These are phyloP conservation scores for Lactuca sativa DNA, from an alignment of 129 eudicot genomes.

Conservation along the genomic window DNA sequence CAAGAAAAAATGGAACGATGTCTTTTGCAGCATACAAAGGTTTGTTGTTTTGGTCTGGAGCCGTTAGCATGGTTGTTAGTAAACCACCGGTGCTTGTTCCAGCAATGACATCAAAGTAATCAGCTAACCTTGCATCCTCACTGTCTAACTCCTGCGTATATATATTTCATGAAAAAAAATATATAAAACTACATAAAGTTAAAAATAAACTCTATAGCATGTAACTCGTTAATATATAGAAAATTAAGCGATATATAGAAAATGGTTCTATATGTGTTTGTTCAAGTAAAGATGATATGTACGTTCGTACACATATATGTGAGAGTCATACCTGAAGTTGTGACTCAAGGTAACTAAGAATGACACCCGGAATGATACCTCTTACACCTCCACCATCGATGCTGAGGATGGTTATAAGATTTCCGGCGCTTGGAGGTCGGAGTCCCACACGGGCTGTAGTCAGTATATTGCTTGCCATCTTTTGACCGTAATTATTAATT, in stretches of 20 bases:
- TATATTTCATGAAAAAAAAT: neutral
- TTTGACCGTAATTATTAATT: neutral
- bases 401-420: constrained; percentile 44
- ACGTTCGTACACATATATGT: neutral
- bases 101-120: constrained; percentile 33
- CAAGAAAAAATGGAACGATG: constrained; percentile 32
- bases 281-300: too few relatives aligned
- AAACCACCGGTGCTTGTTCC: constrained; percentile 40
- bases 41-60: constrained; percentile 26
- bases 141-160: constrained; percentile 24
- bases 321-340: constrained; percentile 47
- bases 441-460: neutral
- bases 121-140: constrained; percentile 30
- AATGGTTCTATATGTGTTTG: too few relatives aligned
- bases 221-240: too few relatives aligned
- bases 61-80: constrained; percentile 29
- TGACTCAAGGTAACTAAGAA: constrained; percentile 44
- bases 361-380: constrained; percentile 54
- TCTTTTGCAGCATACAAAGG: constrained; percentile 40
- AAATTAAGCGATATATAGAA: too few relatives aligned
- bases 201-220: too few relatives aligned
- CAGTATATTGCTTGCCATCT: constrained; percentile 14
- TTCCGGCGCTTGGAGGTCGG: constrained; percentile 36
- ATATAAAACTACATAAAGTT: neutral
- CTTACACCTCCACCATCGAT: constrained; percentile 64